Evolutionary conservation across 202 grass and related monocot genomes (phyloP), one percentile per base, ranked within the genome.

Genomic region (Panicum virgatum): DNA sequence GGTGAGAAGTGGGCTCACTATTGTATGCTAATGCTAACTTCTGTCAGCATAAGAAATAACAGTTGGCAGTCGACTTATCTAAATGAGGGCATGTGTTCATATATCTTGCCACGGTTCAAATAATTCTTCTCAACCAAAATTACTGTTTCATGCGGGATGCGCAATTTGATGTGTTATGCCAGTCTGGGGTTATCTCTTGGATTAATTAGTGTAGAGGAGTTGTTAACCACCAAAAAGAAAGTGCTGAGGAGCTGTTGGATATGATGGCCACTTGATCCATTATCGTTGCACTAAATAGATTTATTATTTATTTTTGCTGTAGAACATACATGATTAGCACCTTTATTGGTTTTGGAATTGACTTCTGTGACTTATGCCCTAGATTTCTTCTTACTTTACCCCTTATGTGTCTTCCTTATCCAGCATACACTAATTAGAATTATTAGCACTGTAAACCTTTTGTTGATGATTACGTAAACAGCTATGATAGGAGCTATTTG

Each of bases 361-460:
- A 81, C 54, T 56, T 83, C 44, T 53, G 44, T 80, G 53, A 71
- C 63, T 71, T 58, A 14, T 74, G 19, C 43, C 46, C 45, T 13
- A 66, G 19, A 27, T 72, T 30, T 32, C 62, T 5, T 80, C 83
- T 44, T 71, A 53, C 80, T 53, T 39, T 76, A 19, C 42, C 27
- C 37, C 39, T 81, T 48, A 54, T 19, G 14, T 62, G 26, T 52
- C 61, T 62, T 83, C 67, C 27, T 29, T 69, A 44, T 18, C 34
- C 75, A 52, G 43, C 26, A 78, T 77, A 52, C 66, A 78, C 63
- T 27, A 82, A 73, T 9, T 79, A 46, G 34, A 62, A 79, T 83
- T 44, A 75, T 83, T 83, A 75, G 37, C 23, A 69, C 22, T 52
- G 56, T 71, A 22, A 53, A 19, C 56, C 44, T 82, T 82, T 82